Base-by-base conservation (phyloP, 768 basidiomycete genomes). In the Fomitopsis serialis region DNA sequence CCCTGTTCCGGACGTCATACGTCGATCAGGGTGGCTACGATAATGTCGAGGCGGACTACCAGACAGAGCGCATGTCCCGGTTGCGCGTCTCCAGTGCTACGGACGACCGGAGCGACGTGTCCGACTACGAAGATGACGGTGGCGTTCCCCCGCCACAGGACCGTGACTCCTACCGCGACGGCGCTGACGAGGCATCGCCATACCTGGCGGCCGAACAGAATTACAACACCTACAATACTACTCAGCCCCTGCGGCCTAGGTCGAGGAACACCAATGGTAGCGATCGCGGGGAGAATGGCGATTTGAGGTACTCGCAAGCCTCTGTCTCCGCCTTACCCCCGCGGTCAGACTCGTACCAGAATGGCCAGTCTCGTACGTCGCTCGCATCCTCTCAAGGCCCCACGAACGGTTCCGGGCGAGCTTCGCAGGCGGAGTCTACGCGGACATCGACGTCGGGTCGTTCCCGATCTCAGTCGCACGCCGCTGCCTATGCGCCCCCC, bases 401-500 rank as follows among this genome's bases (percentile, higher is more conserved):
- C 29, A 59, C 62, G 1, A 58, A 61, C 15, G 55, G 59, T 13
- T 63, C 63, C 17, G 54, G 55, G 50, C 65, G 65, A n/a, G 66
- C 66, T 51, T 80, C 80, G 3, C 73, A 73, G 22, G 78, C 82
- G n/a, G 78, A 79, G 45, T 77, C 78, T 50, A 64, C 74, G 11
- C 64, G 68, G 19, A 63, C 62, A 2, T 64, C 63, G 4, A 45
- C 49, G 2, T 66, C 64, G 1, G 55, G 52, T 11, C 78, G 84
- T 27, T 77, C 83, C 19, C 80, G 79, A 22, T 84, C 85, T 19
- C 77, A 78, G 19, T 82, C 86, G 24, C 37, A 40, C 15, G 74
- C 71, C 21, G 77, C 79, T 3, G 62, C 81, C 50, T 89, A 82
- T 62, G 80, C 74, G 27, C 88, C 89, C 11, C 76, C 84, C 21